These are phyloP conservation scores for Aegilops umbellulata DNA, from an alignment of 176 grass and related monocot species.

Conservation along the genomic window DNA sequence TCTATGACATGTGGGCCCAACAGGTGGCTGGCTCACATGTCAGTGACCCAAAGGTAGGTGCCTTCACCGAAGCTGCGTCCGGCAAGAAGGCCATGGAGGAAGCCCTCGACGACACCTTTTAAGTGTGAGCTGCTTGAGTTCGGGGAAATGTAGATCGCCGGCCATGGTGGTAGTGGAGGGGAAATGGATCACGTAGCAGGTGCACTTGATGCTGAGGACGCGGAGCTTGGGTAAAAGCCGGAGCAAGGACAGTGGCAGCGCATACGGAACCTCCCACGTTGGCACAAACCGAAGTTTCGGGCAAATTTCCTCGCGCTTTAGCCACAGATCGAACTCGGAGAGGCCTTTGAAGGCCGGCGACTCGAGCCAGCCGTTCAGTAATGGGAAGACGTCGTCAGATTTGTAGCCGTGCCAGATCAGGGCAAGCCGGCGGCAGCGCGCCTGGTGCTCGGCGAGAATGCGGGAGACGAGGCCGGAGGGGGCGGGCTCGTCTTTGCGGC, in stretches of 20 bases:
- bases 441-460: neutral
- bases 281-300: neutral
- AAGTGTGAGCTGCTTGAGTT: neutral
- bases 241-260: neutral
- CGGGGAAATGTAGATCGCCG: neutral
- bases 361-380: neutral
- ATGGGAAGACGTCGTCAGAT: neutral
- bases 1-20: too few relatives aligned
- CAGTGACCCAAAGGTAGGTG: too few relatives aligned
- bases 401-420: neutral
- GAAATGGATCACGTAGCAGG: neutral
- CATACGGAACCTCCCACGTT: neutral
- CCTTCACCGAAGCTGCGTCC: too few relatives aligned
- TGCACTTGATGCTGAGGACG: neutral
- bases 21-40: too few relatives aligned
- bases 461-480: neutral
- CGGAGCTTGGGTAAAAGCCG: neutral
- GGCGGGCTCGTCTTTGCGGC: neutral
- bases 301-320: neutral
- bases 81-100: neutral
- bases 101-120: neutral
- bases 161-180: neutral
- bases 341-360: neutral
- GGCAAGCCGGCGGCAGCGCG: neutral
- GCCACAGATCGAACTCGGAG: neutral